These are phyloP conservation scores for Mallotus nudiflorus DNA, from an alignment of 345 rosid species.

Conservation along the genomic window DNA sequence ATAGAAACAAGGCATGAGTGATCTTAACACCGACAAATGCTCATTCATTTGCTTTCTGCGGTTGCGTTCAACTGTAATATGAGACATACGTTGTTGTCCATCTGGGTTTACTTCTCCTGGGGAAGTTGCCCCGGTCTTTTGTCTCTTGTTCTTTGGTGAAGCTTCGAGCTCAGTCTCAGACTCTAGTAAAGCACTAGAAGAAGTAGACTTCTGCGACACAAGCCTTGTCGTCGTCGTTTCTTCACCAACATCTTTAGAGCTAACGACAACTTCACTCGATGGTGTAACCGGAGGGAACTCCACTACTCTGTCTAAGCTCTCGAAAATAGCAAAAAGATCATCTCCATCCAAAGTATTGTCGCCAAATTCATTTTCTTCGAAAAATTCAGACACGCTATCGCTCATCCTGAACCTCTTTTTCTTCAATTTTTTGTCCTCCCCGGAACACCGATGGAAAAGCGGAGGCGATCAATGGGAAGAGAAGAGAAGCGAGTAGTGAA, in stretches of 20 bases:
- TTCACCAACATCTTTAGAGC: constrained; percentile 22
- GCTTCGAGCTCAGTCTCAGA: constrained; percentile 47
- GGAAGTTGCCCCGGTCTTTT: constrained; percentile 22
- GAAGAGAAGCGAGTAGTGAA: no score
- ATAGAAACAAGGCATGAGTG: constrained; percentile 97
- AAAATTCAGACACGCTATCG: constrained; percentile 44
- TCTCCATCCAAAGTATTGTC: constrained; percentile 57
- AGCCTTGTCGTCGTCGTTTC: constrained; percentile 1
- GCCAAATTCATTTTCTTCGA: constrained; percentile 52
- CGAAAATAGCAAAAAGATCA: constrained; percentile 75
- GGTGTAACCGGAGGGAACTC: constrained; percentile 54
- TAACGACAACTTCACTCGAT: constrained; percentile 27
- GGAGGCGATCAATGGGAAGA: no score
- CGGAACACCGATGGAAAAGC: constrained; percentile 13
- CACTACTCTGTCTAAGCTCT: constrained; percentile 58
- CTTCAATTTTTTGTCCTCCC: constrained; percentile 11
- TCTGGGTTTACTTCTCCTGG: constrained; percentile 46
- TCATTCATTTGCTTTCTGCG: constrained; percentile 99
- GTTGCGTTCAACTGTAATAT: constrained; percentile 92
- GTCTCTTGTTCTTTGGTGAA: constrained; percentile 47
- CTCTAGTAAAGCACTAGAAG: constrained; percentile 33
- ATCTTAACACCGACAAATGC: constrained; percentile 73
- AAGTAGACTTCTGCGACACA: constrained; percentile 38
- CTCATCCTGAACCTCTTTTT: constrained; percentile 31
- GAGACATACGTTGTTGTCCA: constrained; percentile 72